Evolutionary conservation across 2,329 filamentous ascomycete species (phyloP), one percentile per base, ranked within the genome.

Genomic region (Drechslerella coelobrocha): DNA sequence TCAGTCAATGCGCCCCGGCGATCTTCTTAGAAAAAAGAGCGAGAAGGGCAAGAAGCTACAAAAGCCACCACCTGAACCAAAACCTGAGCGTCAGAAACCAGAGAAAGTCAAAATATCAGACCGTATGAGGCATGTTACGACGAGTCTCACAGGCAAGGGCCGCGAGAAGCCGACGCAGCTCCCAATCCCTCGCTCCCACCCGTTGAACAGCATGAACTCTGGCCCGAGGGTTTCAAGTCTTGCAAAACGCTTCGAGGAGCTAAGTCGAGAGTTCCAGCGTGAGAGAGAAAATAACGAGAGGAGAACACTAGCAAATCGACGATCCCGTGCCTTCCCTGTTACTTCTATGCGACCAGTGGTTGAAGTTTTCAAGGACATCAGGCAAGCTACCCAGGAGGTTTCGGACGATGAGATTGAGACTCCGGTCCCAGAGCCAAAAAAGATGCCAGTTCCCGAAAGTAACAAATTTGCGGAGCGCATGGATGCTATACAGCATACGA

Each of bases 311-410:
- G 90, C 91, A 24, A 89, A 90, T 48, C 91, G 88, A 76, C 85
- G 86, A 78, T 90, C 91, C 12, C 86, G 92, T 72, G 91, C 91
- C 0, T 93, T 93, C 77, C 93, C 94, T 19, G 86, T 94, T 73
- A 91, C 92, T 41, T 92, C 91, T 17, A 95, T 93, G n/a, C 94
- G 92, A 76, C 92, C 94, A 5, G 93, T 95, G 69, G 92, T 99
- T 14, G 91, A 97, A 78, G 92, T 99, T 7, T 99, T 97, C 78
- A 89, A 90, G 74, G 91, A 96, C 78, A 91, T 96, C 2, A 88
- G 92, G 63, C 92, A 97, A 78, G 94, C 95, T 19, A 92, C 97
- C 9, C 89, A 92, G 74, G 92, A 96, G 77, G 85, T 72, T 27
- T 76, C 75, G 3, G 75, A 76, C 47, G 75, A 76, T 37, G 73